Conservation (phyloP, 2,329 filamentous ascomycete species). For the Pseudohalonectria lignicola region DNA sequence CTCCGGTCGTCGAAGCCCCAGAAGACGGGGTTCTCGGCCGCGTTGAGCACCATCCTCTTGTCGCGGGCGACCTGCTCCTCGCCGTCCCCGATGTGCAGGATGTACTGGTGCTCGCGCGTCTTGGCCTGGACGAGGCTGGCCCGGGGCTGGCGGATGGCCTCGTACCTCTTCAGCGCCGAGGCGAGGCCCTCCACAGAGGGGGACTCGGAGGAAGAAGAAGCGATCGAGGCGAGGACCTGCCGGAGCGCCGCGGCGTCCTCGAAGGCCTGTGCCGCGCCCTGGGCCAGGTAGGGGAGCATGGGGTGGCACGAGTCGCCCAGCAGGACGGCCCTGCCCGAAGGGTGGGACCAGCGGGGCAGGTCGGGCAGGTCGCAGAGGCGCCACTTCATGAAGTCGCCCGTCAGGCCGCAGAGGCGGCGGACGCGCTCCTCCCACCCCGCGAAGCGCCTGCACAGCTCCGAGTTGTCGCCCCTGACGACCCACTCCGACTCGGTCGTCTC, state of each 20-base stretch:
- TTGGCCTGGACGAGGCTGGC: slow-evolving; percentile 10
- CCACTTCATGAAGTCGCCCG: slow-evolving; percentile 10
- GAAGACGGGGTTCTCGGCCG: slow-evolving; percentile 30
- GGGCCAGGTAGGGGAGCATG: slow-evolving; percentile 34
- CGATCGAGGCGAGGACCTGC: too few species aligned
- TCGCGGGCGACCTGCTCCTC: slow-evolving; percentile 19
- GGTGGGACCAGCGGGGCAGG: slow-evolving; percentile 27
- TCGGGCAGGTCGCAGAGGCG: background rate
- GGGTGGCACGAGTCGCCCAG: slow-evolving; percentile 40
- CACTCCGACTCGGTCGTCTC: slow-evolving; percentile 10
- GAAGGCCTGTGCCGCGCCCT: slow-evolving; percentile 35
- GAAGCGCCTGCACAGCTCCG: slow-evolving; percentile 23
- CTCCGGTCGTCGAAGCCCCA: slow-evolving; percentile 35
- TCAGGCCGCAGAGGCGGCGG: too few species aligned
- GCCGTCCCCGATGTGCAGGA: slow-evolving; percentile 24
- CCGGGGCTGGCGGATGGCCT: background rate
- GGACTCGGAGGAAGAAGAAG: too few species aligned
- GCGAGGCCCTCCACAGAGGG: too few species aligned
- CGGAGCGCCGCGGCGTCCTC: slow-evolving; percentile 36
- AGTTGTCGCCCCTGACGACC: slow-evolving; percentile 17
- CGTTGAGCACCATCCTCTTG: slow-evolving; percentile 29
- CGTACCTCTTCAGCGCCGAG: slow-evolving; percentile 17
- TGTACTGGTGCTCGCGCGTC: slow-evolving; percentile 13
- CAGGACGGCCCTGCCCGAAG: slow-evolving; percentile 25
- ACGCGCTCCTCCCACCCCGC: slow-evolving; percentile 20